Conservation (phyloP, 345 rosid species). For the Ailanthus altissimus region DNA sequence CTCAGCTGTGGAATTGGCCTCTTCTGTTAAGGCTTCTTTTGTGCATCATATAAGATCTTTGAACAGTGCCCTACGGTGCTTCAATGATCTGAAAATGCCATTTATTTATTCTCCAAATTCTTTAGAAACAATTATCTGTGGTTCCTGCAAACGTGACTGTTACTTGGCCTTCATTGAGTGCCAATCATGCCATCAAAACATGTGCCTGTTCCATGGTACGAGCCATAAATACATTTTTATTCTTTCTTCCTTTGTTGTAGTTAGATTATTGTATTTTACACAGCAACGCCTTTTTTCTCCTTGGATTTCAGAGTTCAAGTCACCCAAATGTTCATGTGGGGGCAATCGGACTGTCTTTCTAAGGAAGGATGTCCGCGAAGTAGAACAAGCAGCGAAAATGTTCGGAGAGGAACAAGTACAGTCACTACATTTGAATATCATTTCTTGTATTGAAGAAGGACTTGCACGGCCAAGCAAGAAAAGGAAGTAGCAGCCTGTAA, state of each 20-base stretch:
- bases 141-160: constrained; percentile 57
- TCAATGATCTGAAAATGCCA: background rate
- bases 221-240: background rate
- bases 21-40: constrained; percentile 33
- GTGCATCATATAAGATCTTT: constrained; percentile 13
- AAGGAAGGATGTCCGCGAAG: constrained; percentile 36
- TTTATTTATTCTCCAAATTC: constrained; percentile 24
- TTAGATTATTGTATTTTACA: no score
- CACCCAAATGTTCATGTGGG: constrained; percentile 44
- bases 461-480: background rate
- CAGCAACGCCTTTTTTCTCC: no score
- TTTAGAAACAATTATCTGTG: constrained; percentile 45
- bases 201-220: constrained; percentile 59
- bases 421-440: background rate
- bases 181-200: constrained; percentile 24
- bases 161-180: constrained; percentile 52
- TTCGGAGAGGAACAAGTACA: constrained; percentile 48
- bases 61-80: background rate
- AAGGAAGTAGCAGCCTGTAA: background rate
- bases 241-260: background rate
- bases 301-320: constrained; percentile 34
- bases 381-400: constrained; percentile 44
- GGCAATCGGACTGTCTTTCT: constrained; percentile 32
- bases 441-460: constrained; percentile 5
- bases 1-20: constrained; percentile 26